Evolutionary conservation across 2,329 filamentous ascomycete genomes (phyloP).

Genomic region (Fusarium brevicatenulatum): DNA sequence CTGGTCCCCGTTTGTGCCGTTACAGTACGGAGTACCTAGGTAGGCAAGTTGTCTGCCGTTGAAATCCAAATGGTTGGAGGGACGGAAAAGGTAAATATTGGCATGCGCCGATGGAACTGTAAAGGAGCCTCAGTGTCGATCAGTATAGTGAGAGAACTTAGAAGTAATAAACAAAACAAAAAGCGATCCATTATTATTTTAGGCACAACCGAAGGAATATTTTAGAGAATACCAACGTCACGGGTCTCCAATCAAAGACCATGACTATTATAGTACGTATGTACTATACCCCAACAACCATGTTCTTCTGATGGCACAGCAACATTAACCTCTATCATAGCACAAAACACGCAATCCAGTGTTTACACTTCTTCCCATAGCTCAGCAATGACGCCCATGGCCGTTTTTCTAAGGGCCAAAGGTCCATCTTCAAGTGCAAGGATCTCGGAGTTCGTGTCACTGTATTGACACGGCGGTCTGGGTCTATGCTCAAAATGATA

Average conservation of each 20-base stretch:
- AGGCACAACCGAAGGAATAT: background rate
- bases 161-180: background rate
- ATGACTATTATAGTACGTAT: constrained; percentile 1
- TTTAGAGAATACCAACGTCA: constrained; percentile 6
- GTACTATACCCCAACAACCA: background rate
- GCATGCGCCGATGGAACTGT: background rate
- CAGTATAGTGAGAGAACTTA: background rate
- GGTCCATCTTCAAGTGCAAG: background rate
- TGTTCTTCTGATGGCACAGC: constrained; percentile 20
- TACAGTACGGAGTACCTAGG: background rate
- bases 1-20: constrained; percentile 22
- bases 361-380: background rate
- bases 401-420: background rate
- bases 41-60: constrained; percentile 8
- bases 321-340: constrained; percentile 12
- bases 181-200: background rate
- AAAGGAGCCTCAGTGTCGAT: background rate
- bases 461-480: background rate
- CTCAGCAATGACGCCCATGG: constrained; percentile 10
- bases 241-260: constrained; percentile 2
- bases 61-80: constrained; percentile 6
- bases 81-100: constrained; percentile 7
- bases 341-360: constrained; percentile 23
- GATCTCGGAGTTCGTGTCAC: background rate
- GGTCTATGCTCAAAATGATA: background rate